Evolutionary conservation across 805 yeast genomes (phyloP).

Genomic region (Tanozyma kutaoensis): DNA sequence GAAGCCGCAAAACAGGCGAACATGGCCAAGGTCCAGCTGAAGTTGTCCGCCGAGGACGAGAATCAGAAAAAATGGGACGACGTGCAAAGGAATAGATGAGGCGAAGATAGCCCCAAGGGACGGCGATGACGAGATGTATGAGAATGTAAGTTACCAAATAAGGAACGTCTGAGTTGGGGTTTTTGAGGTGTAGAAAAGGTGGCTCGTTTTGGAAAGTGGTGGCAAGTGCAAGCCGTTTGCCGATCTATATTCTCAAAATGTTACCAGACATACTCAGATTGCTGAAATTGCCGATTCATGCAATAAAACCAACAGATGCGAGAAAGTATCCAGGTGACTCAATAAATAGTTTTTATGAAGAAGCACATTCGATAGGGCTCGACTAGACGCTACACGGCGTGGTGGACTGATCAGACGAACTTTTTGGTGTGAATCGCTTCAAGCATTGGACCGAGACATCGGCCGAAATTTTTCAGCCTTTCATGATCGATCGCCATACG

Average conservation of each 20-base stretch:
- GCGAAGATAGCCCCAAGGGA: slow-evolving; percentile 2
- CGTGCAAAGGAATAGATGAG: slow-evolving; percentile 4
- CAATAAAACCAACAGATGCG: too few relatives aligned
- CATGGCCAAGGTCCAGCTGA: slow-evolving; percentile 18
- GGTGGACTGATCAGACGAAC: neutral
- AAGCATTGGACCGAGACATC: neutral
- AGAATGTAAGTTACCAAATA: neutral
- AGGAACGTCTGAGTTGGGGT: too few relatives aligned
- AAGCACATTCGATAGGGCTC: neutral
- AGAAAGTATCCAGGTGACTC: too few relatives aligned
- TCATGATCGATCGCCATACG: neutral
- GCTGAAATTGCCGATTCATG: too few relatives aligned
- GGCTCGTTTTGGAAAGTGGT: too few relatives aligned
- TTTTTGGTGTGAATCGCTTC: too few relatives aligned
- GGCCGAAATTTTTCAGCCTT: neutral
- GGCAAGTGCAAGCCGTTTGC: too few relatives aligned
- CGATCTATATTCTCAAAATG: too few relatives aligned
- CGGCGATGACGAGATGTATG: neutral
- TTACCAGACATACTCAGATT: too few relatives aligned
- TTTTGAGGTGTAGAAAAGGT: too few relatives aligned
- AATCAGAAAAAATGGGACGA: slow-evolving; percentile 13
- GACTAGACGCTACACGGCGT: slow-evolving; percentile 1
- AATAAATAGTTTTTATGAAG: neutral
- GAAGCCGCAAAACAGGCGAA: slow-evolving; percentile 49
- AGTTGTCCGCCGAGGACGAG: slow-evolving; percentile 14